These are phyloP conservation scores for Penicillium sp. DNA, from an alignment of 2,329 filamentous ascomycete genomes.

Conservation along the genomic window DNA sequence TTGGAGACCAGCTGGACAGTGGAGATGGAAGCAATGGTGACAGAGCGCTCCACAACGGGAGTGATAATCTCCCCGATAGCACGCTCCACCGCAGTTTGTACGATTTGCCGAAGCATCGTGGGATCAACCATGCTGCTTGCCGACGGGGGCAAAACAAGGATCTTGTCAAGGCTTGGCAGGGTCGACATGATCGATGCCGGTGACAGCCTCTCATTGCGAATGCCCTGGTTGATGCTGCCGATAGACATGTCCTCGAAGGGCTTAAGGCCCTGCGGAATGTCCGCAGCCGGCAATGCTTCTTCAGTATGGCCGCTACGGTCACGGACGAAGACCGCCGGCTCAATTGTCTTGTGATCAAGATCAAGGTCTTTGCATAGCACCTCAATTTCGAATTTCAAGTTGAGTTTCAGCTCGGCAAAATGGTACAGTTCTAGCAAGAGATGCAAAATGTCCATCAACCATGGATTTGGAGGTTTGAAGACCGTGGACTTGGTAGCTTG, in stretches of 20 bases:
- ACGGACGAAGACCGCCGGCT: constrained; percentile 79
- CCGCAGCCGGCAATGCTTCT: constrained; percentile 50
- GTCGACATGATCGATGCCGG: constrained; percentile 71
- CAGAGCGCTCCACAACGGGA: constrained; percentile 92
- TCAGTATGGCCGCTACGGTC: constrained; percentile 65
- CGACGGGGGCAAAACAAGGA: constrained; percentile 72
- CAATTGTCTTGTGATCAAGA: constrained; percentile 87
- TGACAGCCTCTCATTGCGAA: constrained; percentile 68
- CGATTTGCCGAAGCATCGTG: constrained; percentile 64
- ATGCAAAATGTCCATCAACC: constrained; percentile 93
- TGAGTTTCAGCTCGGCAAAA: constrained; percentile 86
- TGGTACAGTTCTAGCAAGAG: constrained; percentile 91
- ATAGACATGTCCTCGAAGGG: constrained; percentile 78
- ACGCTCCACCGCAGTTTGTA: constrained; percentile 77
- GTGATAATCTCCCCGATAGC: constrained; percentile 95
- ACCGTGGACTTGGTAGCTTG: constrained; percentile 81
- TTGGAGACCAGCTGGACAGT: constrained; percentile 94
- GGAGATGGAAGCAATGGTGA: constrained; percentile 95
- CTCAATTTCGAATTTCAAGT: constrained; percentile 97
- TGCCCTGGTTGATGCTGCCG: constrained; percentile 65
- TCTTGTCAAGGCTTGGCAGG: constrained; percentile 75
- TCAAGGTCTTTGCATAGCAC: constrained; percentile 89
- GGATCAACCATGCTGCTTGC: constrained; percentile 72
- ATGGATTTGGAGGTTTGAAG: constrained; percentile 92
- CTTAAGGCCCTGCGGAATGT: constrained; percentile 66